Conservation (phyloP, 2,329 filamentous ascomycete species). For the Microcyclospora pomicola region DNA sequence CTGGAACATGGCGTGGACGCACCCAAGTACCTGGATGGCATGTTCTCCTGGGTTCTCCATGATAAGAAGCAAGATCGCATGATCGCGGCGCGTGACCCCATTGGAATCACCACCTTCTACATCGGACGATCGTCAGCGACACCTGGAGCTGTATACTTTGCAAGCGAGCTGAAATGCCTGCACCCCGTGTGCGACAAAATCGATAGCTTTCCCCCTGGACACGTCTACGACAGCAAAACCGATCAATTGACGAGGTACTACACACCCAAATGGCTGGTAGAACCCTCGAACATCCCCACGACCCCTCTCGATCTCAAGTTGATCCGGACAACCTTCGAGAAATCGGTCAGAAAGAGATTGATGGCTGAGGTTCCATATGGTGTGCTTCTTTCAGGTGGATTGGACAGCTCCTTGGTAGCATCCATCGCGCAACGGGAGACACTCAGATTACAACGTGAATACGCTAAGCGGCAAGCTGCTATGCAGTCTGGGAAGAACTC, state of each 20-base stretch:
- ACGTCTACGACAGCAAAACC: constrained; percentile 91
- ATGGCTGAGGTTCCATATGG: constrained; percentile 99
- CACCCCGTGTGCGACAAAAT: constrained; percentile 92
- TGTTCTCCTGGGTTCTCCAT: constrained; percentile 98
- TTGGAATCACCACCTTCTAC: constrained; percentile 95
- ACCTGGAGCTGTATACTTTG: constrained; percentile 81
- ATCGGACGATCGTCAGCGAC: constrained; percentile 76
- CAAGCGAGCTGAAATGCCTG: constrained; percentile 89
- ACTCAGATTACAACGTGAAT: constrained; percentile 30
- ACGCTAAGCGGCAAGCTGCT: constrained; percentile 29
- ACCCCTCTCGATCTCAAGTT: constrained; percentile 71
- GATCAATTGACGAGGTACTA: constrained; percentile 77
- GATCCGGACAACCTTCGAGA: constrained; percentile 72
- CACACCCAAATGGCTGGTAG: constrained; percentile 76
- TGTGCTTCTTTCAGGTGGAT: constrained; percentile 83
- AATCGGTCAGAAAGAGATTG: constrained; percentile 83
- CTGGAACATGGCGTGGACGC: constrained; percentile 83
- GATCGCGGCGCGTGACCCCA: constrained; percentile 87
- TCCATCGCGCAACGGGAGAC: constrained; percentile 93
- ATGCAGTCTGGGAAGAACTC: constrained; percentile 17
- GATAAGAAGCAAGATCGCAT: constrained; percentile 89
- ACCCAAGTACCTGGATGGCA: constrained; percentile 88
- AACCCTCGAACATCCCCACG: constrained; percentile 62
- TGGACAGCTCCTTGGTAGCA: constrained; percentile 90
- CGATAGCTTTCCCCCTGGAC: constrained; percentile 82